Evolutionary conservation across 2,329 filamentous ascomycete species (phyloP).

Genomic region (Colletotrichum lini): DNA sequence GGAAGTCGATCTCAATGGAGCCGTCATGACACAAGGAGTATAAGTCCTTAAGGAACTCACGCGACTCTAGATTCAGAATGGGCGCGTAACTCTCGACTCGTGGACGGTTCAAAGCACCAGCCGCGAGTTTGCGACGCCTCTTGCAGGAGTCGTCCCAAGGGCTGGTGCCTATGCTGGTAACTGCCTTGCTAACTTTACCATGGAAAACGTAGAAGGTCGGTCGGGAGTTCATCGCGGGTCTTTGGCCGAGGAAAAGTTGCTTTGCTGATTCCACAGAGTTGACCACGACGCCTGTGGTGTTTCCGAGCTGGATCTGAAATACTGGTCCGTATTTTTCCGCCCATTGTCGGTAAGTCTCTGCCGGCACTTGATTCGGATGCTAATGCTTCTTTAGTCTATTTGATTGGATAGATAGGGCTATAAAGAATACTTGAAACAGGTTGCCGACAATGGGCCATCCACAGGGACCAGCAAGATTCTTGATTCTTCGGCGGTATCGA

Average conservation of each 20-base stretch:
- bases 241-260: slow-evolving; percentile 76
- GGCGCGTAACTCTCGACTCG: slow-evolving; percentile 78
- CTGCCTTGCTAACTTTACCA: slow-evolving; percentile 64
- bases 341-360: slow-evolving; percentile 49
- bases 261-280: slow-evolving; percentile 77
- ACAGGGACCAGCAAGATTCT: slow-evolving; percentile 37
- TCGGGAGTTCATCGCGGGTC: slow-evolving; percentile 75
- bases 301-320: slow-evolving; percentile 52
- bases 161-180: slow-evolving; percentile 72
- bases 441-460: slow-evolving; percentile 40
- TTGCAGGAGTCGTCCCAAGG: slow-evolving; percentile 80
- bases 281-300: slow-evolving; percentile 74
- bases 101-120: slow-evolving; percentile 75
- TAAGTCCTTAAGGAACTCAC: slow-evolving; percentile 71
- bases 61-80: slow-evolving; percentile 65
- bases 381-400: background rate
- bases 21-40: slow-evolving; percentile 68
- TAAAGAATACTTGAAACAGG: slow-evolving; percentile 23
- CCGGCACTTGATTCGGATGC: slow-evolving; percentile 20
- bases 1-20: slow-evolving; percentile 70
- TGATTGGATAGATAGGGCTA: background rate
- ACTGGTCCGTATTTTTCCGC: slow-evolving; percentile 49
- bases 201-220: slow-evolving; percentile 75
- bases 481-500: slow-evolving; percentile 25
- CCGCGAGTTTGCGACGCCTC: slow-evolving; percentile 74